Conservation (phyloP, 352 stramenopile species). For the Phytophthora pistaciae region DNA sequence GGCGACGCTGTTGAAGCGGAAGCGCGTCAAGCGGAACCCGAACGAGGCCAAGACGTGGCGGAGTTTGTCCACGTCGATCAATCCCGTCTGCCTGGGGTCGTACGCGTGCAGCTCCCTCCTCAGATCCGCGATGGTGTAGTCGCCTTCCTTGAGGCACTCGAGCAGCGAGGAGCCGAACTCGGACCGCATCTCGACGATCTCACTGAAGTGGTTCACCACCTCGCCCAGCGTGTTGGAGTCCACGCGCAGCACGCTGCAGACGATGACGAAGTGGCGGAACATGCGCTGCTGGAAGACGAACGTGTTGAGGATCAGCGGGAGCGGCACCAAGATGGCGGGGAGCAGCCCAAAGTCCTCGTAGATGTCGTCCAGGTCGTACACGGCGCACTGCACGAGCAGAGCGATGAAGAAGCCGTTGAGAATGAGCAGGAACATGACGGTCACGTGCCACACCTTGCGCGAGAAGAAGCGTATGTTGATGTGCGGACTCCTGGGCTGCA, state of each 20-base stretch:
- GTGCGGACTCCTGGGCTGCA: slow-evolving; percentile 18
- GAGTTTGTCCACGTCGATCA: slow-evolving; percentile 54
- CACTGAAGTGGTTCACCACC: slow-evolving; percentile 65
- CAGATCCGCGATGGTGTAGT: slow-evolving; percentile 38
- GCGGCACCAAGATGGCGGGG: slow-evolving; percentile 43
- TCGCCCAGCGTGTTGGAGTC: slow-evolving; percentile 54
- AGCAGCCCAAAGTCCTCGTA: slow-evolving; percentile 43
- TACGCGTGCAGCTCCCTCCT: slow-evolving; percentile 30
- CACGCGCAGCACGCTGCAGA: slow-evolving; percentile 58
- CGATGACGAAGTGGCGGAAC: slow-evolving; percentile 64
- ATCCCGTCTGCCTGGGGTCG: slow-evolving; percentile 38
- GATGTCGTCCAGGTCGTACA: slow-evolving; percentile 47
- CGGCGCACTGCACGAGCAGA: slow-evolving; percentile 63
- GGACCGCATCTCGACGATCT: slow-evolving; percentile 58
- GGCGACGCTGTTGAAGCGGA: slow-evolving; percentile 67
- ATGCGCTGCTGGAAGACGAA: slow-evolving; percentile 67
- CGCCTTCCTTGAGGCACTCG: slow-evolving; percentile 25
- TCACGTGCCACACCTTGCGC: slow-evolving; percentile 66
- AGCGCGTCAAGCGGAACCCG: slow-evolving; percentile 55
- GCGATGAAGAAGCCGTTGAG: slow-evolving; percentile 73
- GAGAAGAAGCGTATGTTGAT: slow-evolving; percentile 59
- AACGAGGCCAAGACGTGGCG: slow-evolving; percentile 46
- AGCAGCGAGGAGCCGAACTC: slow-evolving; percentile 49
- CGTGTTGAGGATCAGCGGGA: slow-evolving; percentile 54
- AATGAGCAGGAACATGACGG: slow-evolving; percentile 64